These are phyloP conservation scores for Plectosphaerella cucumerina DNA, from an alignment of 2,329 filamentous ascomycete genomes.

Conservation along the genomic window DNA sequence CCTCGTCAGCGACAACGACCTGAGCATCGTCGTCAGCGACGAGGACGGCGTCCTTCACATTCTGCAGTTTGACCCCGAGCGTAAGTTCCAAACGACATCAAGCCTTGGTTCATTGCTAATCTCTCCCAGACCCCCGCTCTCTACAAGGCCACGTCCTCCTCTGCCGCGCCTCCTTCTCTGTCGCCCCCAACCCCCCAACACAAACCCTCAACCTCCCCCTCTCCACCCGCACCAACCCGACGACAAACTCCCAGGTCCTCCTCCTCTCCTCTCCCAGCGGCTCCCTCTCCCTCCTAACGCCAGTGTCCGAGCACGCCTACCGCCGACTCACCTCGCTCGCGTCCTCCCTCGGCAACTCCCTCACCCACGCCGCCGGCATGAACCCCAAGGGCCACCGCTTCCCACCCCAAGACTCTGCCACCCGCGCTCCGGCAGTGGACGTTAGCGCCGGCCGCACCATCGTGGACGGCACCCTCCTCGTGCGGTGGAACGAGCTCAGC, in stretches of 20 bases:
- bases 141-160: conserved; percentile 84
- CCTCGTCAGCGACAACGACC: conserved; percentile 75
- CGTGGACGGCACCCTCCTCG: conserved; percentile 73
- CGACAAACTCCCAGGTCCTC: conserved; percentile 40
- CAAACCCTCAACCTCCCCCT: conserved; percentile 63
- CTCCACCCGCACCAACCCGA: conserved; percentile 23
- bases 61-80: conserved; percentile 90
- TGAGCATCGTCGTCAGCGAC: conserved; percentile 81
- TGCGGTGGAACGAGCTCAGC: conserved; percentile 71
- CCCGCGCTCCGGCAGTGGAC: conserved; percentile 48
- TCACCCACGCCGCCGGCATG: conserved; percentile 73
- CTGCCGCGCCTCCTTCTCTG: conserved; percentile 82
- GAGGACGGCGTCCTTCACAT: conserved; percentile 83
- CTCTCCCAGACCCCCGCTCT: conserved; percentile 74
- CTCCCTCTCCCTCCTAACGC: conserved; percentile 69
- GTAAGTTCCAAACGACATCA: no score
- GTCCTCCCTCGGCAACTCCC: conserved; percentile 70
- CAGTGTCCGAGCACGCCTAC: conserved; percentile 76
- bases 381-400: conserved; percentile 78
- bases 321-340: conserved; percentile 78
- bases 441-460: conserved; percentile 60
- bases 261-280: conserved; percentile 75
- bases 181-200: conserved; percentile 72
- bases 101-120: neutral
- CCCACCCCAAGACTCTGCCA: conserved; percentile 40